phyloP scores from a whole-genome alignment of 2,329 filamentous ascomycete species.

The Atkinsonella texensis region DNA sequence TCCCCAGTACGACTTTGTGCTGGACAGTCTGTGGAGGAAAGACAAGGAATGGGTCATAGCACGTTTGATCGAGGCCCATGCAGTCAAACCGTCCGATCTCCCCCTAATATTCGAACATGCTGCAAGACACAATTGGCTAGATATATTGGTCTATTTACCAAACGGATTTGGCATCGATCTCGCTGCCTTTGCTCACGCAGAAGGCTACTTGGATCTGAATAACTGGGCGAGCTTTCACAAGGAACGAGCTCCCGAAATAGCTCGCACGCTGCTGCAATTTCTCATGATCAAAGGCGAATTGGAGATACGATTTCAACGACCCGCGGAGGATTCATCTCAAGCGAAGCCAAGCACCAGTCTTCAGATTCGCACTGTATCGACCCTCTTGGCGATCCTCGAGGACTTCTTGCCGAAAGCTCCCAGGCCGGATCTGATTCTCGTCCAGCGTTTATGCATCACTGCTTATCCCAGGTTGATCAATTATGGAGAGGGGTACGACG shows the following conservation, averaged over 20 bases:
- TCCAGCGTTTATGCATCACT: slow-evolving; percentile 82
- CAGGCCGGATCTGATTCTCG: slow-evolving; percentile 57
- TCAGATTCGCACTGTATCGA: slow-evolving; percentile 73
- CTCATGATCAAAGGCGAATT: slow-evolving; percentile 73
- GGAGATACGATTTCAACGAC: slow-evolving; percentile 62
- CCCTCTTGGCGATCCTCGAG: slow-evolving; percentile 67
- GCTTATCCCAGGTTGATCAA: slow-evolving; percentile 93
- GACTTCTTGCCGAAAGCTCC: slow-evolving; percentile 50
- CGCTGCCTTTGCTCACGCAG: slow-evolving; percentile 71
- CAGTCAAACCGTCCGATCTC: slow-evolving; percentile 48
- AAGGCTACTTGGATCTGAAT: slow-evolving; percentile 66
- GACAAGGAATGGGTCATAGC: slow-evolving; percentile 78
- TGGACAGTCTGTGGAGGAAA: slow-evolving; percentile 85
- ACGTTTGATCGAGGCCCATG: slow-evolving; percentile 71
- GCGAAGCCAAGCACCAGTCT: slow-evolving; percentile 59
- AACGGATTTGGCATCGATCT: slow-evolving; percentile 84
- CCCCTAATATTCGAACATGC: slow-evolving; percentile 48
- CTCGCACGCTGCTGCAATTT: slow-evolving; percentile 64
- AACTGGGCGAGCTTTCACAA: slow-evolving; percentile 67
- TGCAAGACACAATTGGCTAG: slow-evolving; percentile 70
- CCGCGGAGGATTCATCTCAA: slow-evolving; percentile 46
- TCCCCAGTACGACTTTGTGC: slow-evolving; percentile 71
- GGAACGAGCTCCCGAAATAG: slow-evolving; percentile 55
- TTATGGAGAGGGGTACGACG: slow-evolving; percentile 84
- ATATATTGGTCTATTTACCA: slow-evolving; percentile 63